Percentiles rank a stretch among this genome's conserved stretches.
These are phyloP conservation scores for Cetradonia linearis DNA, from an alignment of 495 filamentous ascomycete species.

Conservation along the genomic window DNA sequence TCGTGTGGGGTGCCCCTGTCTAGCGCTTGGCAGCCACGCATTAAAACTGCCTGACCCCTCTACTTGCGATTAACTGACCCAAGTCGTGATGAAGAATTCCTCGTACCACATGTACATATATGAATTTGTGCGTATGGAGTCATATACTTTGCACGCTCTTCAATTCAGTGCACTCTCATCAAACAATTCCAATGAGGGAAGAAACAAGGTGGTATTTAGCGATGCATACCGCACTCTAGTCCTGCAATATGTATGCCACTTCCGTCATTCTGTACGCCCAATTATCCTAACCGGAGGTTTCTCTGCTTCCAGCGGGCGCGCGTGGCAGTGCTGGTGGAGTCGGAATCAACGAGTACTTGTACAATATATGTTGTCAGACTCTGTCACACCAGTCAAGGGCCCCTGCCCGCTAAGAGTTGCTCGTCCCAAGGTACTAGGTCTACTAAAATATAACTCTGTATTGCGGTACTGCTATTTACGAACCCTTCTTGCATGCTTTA, in stretches of 20 bases:
- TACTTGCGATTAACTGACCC: neutral
- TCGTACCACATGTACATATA: too few relatives aligned
- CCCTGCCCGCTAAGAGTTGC: neutral
- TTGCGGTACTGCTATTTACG: slow-evolving; percentile 44
- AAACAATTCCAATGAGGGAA: neutral
- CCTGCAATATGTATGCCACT: neutral
- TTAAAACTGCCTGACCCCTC: neutral
- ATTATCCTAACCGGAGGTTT: neutral
- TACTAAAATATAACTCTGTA: neutral
- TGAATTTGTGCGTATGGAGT: too few relatives aligned
- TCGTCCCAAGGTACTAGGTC: neutral
- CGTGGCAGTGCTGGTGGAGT: neutral
- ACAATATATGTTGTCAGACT: neutral
- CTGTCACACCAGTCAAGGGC: too few relatives aligned
- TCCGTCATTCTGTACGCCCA: slow-evolving; percentile 4
- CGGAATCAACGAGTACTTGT: neutral
- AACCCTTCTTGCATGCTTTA: slow-evolving; percentile 84
- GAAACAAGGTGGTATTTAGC: neutral
- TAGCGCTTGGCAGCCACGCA: slow-evolving; percentile 10
- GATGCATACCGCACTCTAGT: slow-evolving; percentile 6
- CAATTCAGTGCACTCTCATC: too few relatives aligned
- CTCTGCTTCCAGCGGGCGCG: neutral
- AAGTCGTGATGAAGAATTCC: neutral
- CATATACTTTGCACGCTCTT: too few relatives aligned
- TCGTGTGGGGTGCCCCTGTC: slow-evolving; percentile 11